These are phyloP conservation scores for Clonostachys chloroleuca DNA, from an alignment of 2,329 filamentous ascomycete species.

Conservation along the genomic window DNA sequence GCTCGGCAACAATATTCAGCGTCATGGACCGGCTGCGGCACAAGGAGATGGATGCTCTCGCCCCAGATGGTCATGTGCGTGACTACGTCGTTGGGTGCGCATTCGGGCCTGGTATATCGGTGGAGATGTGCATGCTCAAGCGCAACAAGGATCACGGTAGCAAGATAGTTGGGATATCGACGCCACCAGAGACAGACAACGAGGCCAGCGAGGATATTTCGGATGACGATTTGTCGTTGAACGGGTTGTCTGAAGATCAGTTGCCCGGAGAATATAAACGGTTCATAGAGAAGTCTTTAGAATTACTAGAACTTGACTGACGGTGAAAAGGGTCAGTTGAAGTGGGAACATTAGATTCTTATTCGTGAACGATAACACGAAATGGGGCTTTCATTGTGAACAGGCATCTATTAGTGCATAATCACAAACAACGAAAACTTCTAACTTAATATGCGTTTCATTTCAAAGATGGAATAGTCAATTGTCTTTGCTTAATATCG, in stretches of 20 bases:
- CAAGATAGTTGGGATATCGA: conserved; percentile 33
- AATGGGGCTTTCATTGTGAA: too few relatives aligned
- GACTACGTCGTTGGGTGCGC: conserved; percentile 64
- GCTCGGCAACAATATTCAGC: conserved; percentile 64
- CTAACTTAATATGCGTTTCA: too few relatives aligned
- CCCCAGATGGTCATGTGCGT: conserved; percentile 39
- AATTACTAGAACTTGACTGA: conserved; percentile 13
- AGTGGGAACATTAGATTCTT: too few relatives aligned
- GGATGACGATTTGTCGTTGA: conserved; percentile 9
- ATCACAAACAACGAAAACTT: too few relatives aligned
- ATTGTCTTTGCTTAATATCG: too few relatives aligned
- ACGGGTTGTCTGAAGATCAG: conserved; percentile 4
- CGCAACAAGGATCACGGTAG: conserved; percentile 25
- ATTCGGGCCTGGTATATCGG: conserved; percentile 64
- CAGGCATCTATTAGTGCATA: too few relatives aligned
- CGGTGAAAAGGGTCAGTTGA: too few relatives aligned
- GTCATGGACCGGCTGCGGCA: conserved; percentile 58
- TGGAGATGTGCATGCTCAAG: conserved; percentile 66
- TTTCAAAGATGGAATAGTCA: too few relatives aligned
- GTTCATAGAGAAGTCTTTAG: conserved; percentile 12
- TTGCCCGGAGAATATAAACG: background rate
- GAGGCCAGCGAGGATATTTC: conserved; percentile 31
- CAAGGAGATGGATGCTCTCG: conserved; percentile 55
- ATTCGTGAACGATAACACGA: too few relatives aligned
- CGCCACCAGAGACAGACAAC: conserved; percentile 50